These are phyloP conservation scores for Penicillium palitans DNA, from an alignment of 2,329 filamentous ascomycete species.

Conservation along the genomic window DNA sequence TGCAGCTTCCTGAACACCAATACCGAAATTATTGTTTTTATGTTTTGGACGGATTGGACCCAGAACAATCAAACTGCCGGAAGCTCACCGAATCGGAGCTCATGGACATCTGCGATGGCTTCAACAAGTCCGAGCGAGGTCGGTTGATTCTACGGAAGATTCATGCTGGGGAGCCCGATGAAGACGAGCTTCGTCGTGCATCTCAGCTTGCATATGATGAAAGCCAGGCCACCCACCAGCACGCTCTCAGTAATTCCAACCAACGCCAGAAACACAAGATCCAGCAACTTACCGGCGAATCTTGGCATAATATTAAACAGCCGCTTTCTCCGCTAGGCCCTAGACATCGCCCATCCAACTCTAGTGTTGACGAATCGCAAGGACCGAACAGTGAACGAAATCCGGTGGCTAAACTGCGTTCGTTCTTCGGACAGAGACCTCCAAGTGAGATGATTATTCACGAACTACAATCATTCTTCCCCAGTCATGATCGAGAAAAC, in stretches of 20 bases:
- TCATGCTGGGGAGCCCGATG: constrained; percentile 85
- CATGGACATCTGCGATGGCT: constrained; percentile 86
- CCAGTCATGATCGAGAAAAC: constrained; percentile 87
- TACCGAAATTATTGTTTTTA: constrained; percentile 97
- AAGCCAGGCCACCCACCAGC: constrained; percentile 69
- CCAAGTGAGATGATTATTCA: constrained; percentile 97
- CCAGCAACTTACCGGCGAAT: constrained; percentile 84
- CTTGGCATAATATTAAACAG: constrained; percentile 79
- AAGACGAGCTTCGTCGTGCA: constrained; percentile 81
- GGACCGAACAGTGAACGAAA: constrained; percentile 34
- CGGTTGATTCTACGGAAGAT: constrained; percentile 88
- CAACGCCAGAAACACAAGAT: constrained; percentile 83
- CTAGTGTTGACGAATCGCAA: constrained; percentile 32
- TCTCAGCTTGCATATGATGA: constrained; percentile 89
- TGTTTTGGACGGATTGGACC: constrained; percentile 80
- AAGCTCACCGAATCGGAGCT: constrained; percentile 83
- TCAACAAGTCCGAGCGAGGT: constrained; percentile 80
- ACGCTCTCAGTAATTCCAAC: constrained; percentile 61
- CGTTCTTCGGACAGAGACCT: constrained; percentile 85
- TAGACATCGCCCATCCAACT: constrained; percentile 31
- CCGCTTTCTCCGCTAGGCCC: constrained; percentile 72
- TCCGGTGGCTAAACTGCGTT: constrained; percentile 45
- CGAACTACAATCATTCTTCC: constrained; percentile 95
- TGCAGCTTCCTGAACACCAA: constrained; percentile 83
- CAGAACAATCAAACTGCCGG: constrained; percentile 77